These are phyloP conservation scores for Flaveria brownii DNA, from an alignment of 129 eudicot species.

Conservation along the genomic window DNA sequence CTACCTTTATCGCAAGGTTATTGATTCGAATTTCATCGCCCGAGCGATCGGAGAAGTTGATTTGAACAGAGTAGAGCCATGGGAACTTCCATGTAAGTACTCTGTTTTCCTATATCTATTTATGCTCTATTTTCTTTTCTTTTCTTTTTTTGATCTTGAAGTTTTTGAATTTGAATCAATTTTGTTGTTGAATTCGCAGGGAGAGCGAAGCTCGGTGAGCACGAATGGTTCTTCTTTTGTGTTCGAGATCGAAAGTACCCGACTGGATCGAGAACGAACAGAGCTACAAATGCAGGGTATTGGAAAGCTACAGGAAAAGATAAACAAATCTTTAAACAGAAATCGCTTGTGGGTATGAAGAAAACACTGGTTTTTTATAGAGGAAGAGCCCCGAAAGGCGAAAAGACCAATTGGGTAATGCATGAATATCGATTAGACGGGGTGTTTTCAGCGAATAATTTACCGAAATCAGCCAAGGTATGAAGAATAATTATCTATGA, in stretches of 20 bases:
- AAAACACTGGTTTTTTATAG: conserved; percentile 68
- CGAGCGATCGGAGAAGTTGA: conserved; percentile 83
- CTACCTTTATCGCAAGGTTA: conserved; percentile 63
- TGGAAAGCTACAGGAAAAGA: conserved; percentile 91
- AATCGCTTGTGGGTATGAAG: conserved; percentile 66
- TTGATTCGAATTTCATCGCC: conserved; percentile 42
- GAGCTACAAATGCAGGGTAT: conserved; percentile 71
- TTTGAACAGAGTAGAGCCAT: conserved; percentile 86
- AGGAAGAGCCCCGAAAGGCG: conserved; percentile 87
- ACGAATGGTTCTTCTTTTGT: conserved; percentile 88
- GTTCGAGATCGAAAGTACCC: conserved; percentile 81
- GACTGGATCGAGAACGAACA: conserved; percentile 71
- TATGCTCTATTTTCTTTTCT: conserved; percentile 3
- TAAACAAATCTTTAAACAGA: conserved; percentile 57
- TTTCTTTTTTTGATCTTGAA: not conserved
- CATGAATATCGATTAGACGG: conserved; percentile 78
- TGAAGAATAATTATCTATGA: not conserved
- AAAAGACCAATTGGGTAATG: conserved; percentile 81
- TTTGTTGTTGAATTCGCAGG: conserved; percentile 41
- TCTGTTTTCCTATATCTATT: not conserved
- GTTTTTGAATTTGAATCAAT: not conserved
- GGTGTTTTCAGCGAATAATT: conserved; percentile 32
- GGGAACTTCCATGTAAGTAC: conserved; percentile 82
- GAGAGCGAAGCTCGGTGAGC: conserved; percentile 85
- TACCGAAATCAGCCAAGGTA: conserved; percentile 57